A percentile compares a stretch with the other conserved stretches of the same genome.
These are phyloP conservation scores for Sordaria brevicollis DNA, from an alignment of 495 filamentous ascomycete genomes.

Conservation along the genomic window DNA sequence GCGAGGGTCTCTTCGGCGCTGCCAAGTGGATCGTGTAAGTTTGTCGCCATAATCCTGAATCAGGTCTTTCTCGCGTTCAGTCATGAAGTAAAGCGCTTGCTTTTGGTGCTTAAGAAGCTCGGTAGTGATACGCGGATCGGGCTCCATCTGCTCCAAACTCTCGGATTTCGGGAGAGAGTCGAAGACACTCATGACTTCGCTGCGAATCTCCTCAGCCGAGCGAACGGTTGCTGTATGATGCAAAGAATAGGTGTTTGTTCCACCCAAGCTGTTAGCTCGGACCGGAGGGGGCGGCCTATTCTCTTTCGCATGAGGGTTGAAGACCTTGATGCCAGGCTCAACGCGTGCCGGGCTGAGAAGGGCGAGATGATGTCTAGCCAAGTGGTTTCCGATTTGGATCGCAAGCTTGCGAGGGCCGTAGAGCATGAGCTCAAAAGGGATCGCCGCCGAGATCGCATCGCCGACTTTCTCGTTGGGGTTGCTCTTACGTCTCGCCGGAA, in stretches of 20 bases:
- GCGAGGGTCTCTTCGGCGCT: conserved; percentile 37
- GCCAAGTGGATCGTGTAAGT: conserved; percentile 66
- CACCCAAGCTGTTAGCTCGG: conserved; percentile 8
- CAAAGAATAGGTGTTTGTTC: neutral
- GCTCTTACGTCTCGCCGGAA: conserved; percentile 48
- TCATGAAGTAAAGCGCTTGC: conserved; percentile 86
- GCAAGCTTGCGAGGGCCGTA: conserved; percentile 68
- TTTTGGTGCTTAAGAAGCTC: conserved; percentile 78
- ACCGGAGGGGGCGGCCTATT: conserved; percentile 27
- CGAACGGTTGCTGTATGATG: conserved; percentile 28
- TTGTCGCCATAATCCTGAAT: conserved; percentile 27
- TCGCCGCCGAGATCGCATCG: conserved; percentile 40
- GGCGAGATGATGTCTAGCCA: conserved; percentile 54
- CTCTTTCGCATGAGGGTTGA: conserved; percentile 51
- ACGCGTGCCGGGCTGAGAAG: conserved; percentile 52
- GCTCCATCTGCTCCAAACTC: conserved; percentile 65
- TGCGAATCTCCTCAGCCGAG: conserved; percentile 72
- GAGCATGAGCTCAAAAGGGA: conserved; percentile 58
- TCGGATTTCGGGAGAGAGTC: conserved; percentile 66
- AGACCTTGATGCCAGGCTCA: conserved; percentile 52
- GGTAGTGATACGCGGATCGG: conserved; percentile 50
- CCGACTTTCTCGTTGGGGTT: conserved; percentile 39
- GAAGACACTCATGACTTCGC: conserved; percentile 79
- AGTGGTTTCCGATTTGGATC: conserved; percentile 49
- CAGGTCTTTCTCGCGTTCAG: conserved; percentile 55